These are phyloP conservation scores for Aspergillaceae sp. DNA, from an alignment of 2,329 filamentous ascomycete genomes.

Conservation along the genomic window DNA sequence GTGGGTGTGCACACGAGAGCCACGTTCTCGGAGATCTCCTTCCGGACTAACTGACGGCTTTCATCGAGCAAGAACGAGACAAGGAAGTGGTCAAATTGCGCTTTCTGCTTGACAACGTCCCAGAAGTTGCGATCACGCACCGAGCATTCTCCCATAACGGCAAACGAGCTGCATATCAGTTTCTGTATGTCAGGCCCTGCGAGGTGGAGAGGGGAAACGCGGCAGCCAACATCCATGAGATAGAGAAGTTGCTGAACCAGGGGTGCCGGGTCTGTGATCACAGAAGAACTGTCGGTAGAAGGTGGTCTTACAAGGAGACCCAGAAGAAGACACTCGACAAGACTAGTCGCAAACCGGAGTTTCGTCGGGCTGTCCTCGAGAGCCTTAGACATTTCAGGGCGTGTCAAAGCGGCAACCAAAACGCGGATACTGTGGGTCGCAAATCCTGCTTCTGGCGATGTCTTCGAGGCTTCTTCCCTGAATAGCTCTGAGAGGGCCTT, in stretches of 20 bases:
- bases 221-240: slow-evolving; percentile 23
- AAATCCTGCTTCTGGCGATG: slow-evolving; percentile 16
- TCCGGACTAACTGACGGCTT: slow-evolving; percentile 28
- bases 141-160: slow-evolving; percentile 42
- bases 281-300: slow-evolving; percentile 16
- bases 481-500: slow-evolving; percentile 59
- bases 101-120: slow-evolving; percentile 32
- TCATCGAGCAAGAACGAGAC: slow-evolving; percentile 39
- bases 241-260: slow-evolving; percentile 30
- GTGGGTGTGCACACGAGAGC: slow-evolving; percentile 27
- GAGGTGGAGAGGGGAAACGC: slow-evolving; percentile 6
- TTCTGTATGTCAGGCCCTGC: slow-evolving; percentile 18
- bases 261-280: slow-evolving; percentile 26
- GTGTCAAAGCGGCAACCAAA: slow-evolving; percentile 53
- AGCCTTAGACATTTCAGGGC: slow-evolving; percentile 44
- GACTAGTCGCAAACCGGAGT: slow-evolving; percentile 43
- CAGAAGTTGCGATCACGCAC: slow-evolving; percentile 41
- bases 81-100: slow-evolving; percentile 31
- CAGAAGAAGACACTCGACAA: slow-evolving; percentile 50
- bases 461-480: slow-evolving; percentile 35
- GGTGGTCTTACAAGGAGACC: slow-evolving; percentile 40
- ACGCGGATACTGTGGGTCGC: slow-evolving; percentile 42
- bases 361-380: slow-evolving; percentile 39
- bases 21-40: slow-evolving; percentile 32
- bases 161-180: slow-evolving; percentile 38